Evolutionary conservation across 1,284 basidiomycete species (phyloP).

Genomic region (Apiotrichum sp.): DNA sequence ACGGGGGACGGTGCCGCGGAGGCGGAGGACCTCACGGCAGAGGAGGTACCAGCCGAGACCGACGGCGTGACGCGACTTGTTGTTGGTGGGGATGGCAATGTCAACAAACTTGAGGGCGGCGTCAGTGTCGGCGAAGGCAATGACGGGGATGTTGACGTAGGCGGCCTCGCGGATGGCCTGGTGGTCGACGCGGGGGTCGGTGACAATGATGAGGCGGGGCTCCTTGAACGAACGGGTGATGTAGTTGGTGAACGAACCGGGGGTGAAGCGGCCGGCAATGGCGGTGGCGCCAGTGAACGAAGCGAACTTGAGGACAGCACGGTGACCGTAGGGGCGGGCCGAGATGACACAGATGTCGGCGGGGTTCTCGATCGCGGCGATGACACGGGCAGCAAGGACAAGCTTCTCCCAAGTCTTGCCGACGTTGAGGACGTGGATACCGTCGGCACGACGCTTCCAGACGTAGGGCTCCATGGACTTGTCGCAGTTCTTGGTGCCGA

Average conservation of each 20-base stretch:
- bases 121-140: conserved; percentile 97
- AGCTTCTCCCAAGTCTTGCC: conserved; percentile 99
- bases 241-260: conserved; percentile 99
- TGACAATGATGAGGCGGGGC: conserved; percentile 94
- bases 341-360: conserved; percentile 97
- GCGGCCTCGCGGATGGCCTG: conserved; percentile 99
- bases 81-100: conserved; percentile 97
- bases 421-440: conserved; percentile 94
- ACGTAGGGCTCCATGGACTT: conserved; percentile 98
- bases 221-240: conserved; percentile 99
- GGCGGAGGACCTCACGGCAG: conserved; percentile 92
- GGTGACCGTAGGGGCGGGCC: conserved; percentile 96
- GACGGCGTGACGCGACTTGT: conserved; percentile 95
- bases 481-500: conserved; percentile 97
- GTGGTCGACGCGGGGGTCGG: conserved; percentile 98
- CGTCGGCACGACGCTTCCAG: conserved; percentile 93
- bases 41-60: conserved; percentile 99
- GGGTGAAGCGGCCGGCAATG: conserved; percentile 98
- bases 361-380: conserved; percentile 94
- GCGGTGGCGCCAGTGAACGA: conserved; percentile 97
- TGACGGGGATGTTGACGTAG: conserved; percentile 99
- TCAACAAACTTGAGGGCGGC: conserved; percentile 96
- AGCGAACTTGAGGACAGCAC: conserved; percentile 97
- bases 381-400: conserved; percentile 87
- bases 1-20: conserved; percentile 86